phyloP scores from a whole-genome alignment of 1,284 basidiomycete species.

The Pseudozyma hubeiensis region DNA sequence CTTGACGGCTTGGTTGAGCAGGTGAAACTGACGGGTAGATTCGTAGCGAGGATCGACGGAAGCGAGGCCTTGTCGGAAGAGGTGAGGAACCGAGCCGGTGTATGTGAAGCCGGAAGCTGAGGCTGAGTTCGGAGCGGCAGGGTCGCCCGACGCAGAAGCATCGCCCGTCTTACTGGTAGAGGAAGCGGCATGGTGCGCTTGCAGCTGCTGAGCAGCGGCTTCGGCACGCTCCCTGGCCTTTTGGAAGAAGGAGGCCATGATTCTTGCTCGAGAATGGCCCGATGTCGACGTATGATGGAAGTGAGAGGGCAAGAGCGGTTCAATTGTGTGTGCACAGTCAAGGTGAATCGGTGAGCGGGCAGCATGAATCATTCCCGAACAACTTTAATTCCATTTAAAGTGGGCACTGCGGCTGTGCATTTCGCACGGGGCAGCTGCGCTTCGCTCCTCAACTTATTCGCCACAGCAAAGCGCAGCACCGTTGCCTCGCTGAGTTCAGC shows the following conservation, averaged over 20 bases:
- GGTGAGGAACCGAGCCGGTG: constrained; percentile 56
- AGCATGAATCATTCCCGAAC: constrained; percentile 2
- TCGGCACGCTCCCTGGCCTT: constrained; percentile 58
- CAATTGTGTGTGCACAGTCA: background rate
- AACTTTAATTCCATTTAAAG: background rate
- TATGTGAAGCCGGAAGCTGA: constrained; percentile 48
- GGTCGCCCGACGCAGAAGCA: constrained; percentile 9
- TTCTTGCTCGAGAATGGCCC: background rate
- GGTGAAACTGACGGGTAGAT: constrained; percentile 53
- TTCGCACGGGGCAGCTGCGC: constrained; percentile 4
- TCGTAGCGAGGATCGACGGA: constrained; percentile 62
- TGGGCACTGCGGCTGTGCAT: background rate
- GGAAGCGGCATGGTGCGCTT: constrained; percentile 41
- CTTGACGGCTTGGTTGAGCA: constrained; percentile 58
- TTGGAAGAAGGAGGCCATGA: constrained; percentile 59
- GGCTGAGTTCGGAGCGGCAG: constrained; percentile 12
- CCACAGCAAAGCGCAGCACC: background rate
- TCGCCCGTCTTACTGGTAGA: constrained; percentile 14
- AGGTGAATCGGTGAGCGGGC: background rate
- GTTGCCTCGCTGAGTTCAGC: no score
- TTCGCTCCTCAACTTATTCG: background rate
- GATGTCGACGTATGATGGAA: background rate
- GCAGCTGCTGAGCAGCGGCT: constrained; percentile 59
- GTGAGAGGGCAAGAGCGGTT: background rate
- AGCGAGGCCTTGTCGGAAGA: constrained; percentile 56